phyloP scores from a whole-genome alignment of 495 filamentous ascomycete genomes.

The Penicillium dipodomyicola region DNA sequence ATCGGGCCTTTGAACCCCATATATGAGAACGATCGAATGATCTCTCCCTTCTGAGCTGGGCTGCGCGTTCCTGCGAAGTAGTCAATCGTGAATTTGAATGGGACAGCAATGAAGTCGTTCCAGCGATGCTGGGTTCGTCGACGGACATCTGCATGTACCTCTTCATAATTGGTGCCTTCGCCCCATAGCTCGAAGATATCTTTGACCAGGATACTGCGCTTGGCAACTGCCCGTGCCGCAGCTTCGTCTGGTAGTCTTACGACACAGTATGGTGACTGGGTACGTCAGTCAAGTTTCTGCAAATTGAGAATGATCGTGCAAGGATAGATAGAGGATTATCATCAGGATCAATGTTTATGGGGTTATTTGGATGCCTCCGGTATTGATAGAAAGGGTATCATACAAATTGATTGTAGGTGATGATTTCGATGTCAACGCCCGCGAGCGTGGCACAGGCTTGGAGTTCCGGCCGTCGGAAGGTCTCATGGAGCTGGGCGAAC shows the following conservation, averaged over 20 bases:
- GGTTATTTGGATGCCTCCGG: not conserved
- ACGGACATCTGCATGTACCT: slow-evolving; percentile 64
- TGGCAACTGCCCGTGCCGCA: slow-evolving; percentile 63
- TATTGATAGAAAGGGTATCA: slow-evolving; percentile 16
- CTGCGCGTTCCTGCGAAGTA: slow-evolving; percentile 68
- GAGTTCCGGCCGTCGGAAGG: slow-evolving; percentile 84
- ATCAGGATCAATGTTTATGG: not conserved
- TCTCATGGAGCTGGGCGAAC: slow-evolving; percentile 86
- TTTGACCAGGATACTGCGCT: slow-evolving; percentile 74
- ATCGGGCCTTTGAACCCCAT: slow-evolving; percentile 75
- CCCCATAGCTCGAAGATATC: slow-evolving; percentile 90
- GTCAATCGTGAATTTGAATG: slow-evolving; percentile 84
- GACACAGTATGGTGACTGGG: slow-evolving; percentile 83
- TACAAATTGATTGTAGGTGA: slow-evolving; percentile 73
- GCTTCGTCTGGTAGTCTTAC: slow-evolving; percentile 63
- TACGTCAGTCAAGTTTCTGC: slow-evolving; percentile 16
- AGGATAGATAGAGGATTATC: not conserved
- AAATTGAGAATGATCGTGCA: not conserved
- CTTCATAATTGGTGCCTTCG: slow-evolving; percentile 60
- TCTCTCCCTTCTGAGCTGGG: slow-evolving; percentile 52
- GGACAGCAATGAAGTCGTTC: slow-evolving; percentile 55
- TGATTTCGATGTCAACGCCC: slow-evolving; percentile 64
- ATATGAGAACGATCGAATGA: slow-evolving; percentile 82
- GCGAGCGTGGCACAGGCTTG: slow-evolving; percentile 71
- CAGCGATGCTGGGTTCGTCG: slow-evolving; percentile 59